Evolutionary conservation across 441 rosid genomes (phyloP).

Genomic region (Gossypium schwendimanii): DNA sequence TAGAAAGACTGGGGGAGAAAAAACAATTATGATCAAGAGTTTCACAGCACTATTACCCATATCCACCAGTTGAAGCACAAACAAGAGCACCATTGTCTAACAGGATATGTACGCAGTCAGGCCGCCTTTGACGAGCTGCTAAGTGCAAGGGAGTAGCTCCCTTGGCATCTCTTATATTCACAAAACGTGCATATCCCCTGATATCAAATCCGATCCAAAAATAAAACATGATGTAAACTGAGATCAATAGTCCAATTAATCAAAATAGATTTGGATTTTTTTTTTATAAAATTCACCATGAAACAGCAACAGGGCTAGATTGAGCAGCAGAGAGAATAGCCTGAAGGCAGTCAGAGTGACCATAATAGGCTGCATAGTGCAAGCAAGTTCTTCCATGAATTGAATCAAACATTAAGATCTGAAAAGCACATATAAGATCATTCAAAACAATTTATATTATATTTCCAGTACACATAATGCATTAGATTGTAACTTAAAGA

Average conservation of each 20-base stretch:
- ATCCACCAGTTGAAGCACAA: conserved; percentile 68
- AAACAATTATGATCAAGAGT: background rate
- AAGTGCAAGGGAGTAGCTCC: conserved; percentile 77
- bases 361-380: conserved; percentile 73
- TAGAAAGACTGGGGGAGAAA: background rate
- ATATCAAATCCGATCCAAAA: conserved; percentile 19
- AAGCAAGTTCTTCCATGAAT: conserved; percentile 63
- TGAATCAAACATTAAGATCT: conserved; percentile 73
- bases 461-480: background rate
- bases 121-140: conserved; percentile 63
- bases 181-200: conserved; percentile 71
- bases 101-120: conserved; percentile 53
- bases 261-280: background rate
- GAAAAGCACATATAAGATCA: conserved; percentile 14
- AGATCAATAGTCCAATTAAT: background rate
- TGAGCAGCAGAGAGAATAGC: conserved; percentile 60
- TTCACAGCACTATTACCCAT: conserved; percentile 36
- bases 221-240: background rate
- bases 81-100: conserved; percentile 68
- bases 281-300: conserved; percentile 34
- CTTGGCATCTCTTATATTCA: conserved; percentile 58
- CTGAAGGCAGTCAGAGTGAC: conserved; percentile 56
- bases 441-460: background rate
- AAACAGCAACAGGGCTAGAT: conserved; percentile 52
- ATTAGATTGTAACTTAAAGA: background rate